Base-by-base conservation (phyloP, 768 basidiomycete species). In the Coprinopsis cinerea region DNA sequence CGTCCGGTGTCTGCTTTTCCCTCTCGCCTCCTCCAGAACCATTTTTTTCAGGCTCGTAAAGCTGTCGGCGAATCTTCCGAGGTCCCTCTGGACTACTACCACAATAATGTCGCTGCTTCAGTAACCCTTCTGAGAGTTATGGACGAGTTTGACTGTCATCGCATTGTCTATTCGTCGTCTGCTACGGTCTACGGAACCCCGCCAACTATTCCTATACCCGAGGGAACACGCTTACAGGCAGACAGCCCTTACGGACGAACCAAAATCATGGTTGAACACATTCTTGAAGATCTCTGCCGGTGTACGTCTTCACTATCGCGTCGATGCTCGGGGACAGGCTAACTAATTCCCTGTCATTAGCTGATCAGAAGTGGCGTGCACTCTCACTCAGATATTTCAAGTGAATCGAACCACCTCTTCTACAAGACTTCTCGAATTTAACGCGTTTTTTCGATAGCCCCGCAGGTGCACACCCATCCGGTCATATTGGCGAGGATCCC, bases 111-210 rank as follows among this genome's bases (percentile, higher is more conserved):
- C 49, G 68, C 79, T 37, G 94, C 92, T 4, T 94, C 93, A 5
- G 67, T 96, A 49, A 83, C 77, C 44, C 82, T 98, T 18, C 74
- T 96, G 55, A 85, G 93, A 72, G 74, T 80, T 56, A 95, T 95
- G 93, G 70, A 74, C 35, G 87, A 87, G 47, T 91, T 82, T 67
- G 83, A 85, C 54, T 91, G 89, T 71, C 76, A 78, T 47, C 81
- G 91, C 52, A 72, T 99, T 51, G 95, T 99, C 46, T 99, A 97
- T 73, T 98, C 96, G 1, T 97, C 94, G 10, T 95, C 92, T 20
- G 96, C 96, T 4, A 98, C 96, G 15, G 96, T 99, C 22, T 99
- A 99, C 62, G 96, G 96, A 47, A 93, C 83, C 2, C 96, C 96
- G 9, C 85, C 90, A 18, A 72, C 71, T 44, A 88, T 98, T 39